Evolutionary conservation across 2,329 filamentous ascomycete genomes (phyloP), one percentile per base, ranked within the genome.

Genomic region (Talaromyces marneffei): DNA sequence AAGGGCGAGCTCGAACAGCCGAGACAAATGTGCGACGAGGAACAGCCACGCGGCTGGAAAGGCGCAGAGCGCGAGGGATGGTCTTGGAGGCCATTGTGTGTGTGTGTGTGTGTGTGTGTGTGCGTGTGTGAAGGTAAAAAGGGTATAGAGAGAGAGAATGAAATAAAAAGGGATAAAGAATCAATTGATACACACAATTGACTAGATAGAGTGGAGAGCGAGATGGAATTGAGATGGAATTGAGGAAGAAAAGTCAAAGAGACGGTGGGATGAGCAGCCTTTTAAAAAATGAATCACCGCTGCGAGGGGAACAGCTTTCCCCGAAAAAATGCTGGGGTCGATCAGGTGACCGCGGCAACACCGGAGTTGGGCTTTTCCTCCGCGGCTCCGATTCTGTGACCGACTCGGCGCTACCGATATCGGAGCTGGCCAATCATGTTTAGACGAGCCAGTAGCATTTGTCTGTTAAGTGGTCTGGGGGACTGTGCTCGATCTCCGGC

Each of bases 21-120:
- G 83, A 81, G 67, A 85, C 76, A 71, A 86, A 84, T 64, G 83
- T 83, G 72, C 84, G 82, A 67, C 72, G 74, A 62, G 75, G 85
- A 75, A 78, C 84, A 81, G 77, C 81, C 29, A 62, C 59, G 50
- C 62, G 62, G 37, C 29, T 60, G 37, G 75, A 82, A 73, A 72
- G 81, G 79, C 83, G 83, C 71, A 86, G 78, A 74, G 84, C 84
- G 77, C 83, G 80, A 75, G 78, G 78, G 66, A 80, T 72, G 67
- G 72, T 75, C 74, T 78, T 77, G 63, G 78, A 77, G 70, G 78
- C 77, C 78, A 80, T 80, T 72, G 68, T 75, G 69, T 66, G 59
- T 46, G 63, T 64, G 62, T 48, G 61, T 64, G 61, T 31, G 35
- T 55, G 20, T 37, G 20, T 39, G 52, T 55, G 20, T 64, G 61